Evolutionary conservation across 345 rosid species (phyloP), one percentile per base, ranked within the genome.

Genomic region (Populus alba): DNA sequence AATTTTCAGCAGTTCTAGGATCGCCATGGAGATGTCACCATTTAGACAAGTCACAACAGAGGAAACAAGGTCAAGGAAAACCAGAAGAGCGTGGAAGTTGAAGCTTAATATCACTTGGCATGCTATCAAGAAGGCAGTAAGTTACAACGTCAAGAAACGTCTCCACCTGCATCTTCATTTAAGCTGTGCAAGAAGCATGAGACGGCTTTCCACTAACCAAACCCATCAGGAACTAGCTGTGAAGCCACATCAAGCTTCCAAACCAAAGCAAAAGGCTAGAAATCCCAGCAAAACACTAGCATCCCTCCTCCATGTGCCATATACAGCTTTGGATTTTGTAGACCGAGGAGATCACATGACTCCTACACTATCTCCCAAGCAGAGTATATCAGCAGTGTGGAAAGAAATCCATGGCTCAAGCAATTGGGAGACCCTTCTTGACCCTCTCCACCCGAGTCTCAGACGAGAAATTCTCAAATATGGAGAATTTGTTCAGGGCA

Each of bases 311-410:
- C 81, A 74, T 70, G 80, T 81, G 78, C 91, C 90, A 0, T 82
- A 82, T 39, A 78, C 86, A 33, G 87, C 92, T 1, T 59, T 83
- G 0, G 87, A 89, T 88, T 89, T 91, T 51, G 39, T 89, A 7
- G 92, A 91, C 83, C 53, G 78, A 9, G 94, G 91, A 0, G 86
- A 91, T 74, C 65, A 80, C 41, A 89, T 89, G 91, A 91, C 92
- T 38, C 92, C 92, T 18, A 88, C 89, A 16, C 73, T 82, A 11
- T 90, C 93, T 13, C 95, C 92, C 5, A 87, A 76, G 43, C 87
- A 87, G 66, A 80, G 85, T 25, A 76, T 91, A 55, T 86, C 95
- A 35, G 61, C 75, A 6, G 68, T 31, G 76, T 89, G 93, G 93
- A 84, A 75, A 29, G 83, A 87, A 72, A 47, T 88, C 15, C 91